Base-by-base conservation (phyloP, 352 stramenopile genomes). In the Nannochloropsis limnetica region DNA sequence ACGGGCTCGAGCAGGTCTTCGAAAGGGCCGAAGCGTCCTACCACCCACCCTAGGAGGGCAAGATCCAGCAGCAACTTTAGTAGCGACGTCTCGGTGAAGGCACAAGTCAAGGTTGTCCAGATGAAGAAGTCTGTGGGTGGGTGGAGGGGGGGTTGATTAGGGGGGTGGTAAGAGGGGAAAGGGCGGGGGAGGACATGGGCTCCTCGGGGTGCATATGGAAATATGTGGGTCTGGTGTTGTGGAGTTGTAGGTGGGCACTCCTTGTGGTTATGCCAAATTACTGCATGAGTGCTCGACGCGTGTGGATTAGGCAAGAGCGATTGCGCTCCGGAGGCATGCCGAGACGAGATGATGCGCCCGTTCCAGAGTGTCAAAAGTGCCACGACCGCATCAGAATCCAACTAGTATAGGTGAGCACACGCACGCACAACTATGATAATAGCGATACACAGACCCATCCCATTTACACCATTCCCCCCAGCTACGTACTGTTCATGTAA, bases 401-500 rank as follows among this genome's bases (percentile, higher is more conserved):
- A 49, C 17, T 14, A 49, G 37, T 49, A 14, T 49, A 15, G 37
- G 17, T 1, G 8, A 49, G 37, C 37, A 14, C 2, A 49, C 17
- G 37, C 37, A 15, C 37, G 4, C 37, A 49, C 2, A 6, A 49
- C 37, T 49, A 14, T 6, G 8, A 20, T 6, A 15, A 20, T 9
- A 49, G 37, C n/a, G 1, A 49, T 6, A 49, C 37, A 49, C 0
- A 49, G 37, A 49, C 17, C 37, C 11, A 49, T 49, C 37, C 4
- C 8, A 49, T 49, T 49, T n/a, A n/a, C n/a, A 49, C 1, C 11
- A 1, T 15, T 6, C 37, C 1, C 37, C 2, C 37, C 8, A 49
- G 17, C 22, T 9, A 74, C 61, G n/a, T 74, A 74, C 61, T 74
- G 61, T 74, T 74, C 61, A 74, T 74, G 25, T 74, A 74, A 25